Evolutionary conservation across 2,329 filamentous ascomycete genomes (phyloP), one percentile per base, ranked within the genome.

Genomic region (Fusarium sp.): DNA sequence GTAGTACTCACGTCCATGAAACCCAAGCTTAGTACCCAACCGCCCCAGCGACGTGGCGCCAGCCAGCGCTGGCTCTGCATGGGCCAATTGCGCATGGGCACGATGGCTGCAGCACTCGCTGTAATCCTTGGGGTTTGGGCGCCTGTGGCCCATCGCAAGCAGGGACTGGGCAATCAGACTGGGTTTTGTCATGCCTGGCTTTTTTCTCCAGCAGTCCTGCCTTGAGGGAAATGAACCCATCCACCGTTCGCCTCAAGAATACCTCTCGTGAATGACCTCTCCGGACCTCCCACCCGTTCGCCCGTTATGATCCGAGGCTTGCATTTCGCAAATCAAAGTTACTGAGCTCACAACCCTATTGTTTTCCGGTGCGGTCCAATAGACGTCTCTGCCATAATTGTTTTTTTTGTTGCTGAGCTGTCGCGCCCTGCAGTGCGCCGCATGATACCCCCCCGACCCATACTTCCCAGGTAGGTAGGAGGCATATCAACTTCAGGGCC

Each of bases 31-130:
- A 15, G 16, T 35, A 28, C 42, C 44, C 44, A 47, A 47, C 44
- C 44, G 72, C 73, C 73, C 66, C 72, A 56, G 76, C 77, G 74
- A 79, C 76, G 77, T 79, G 77, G 78, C 78, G 74, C 72, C 75
- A 73, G 65, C 72, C 71, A 73, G 62, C 68, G 70, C 63, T 64
- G 62, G 63, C 63, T 63, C 61, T 69, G 70, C 72, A 65, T 75
- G 70, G 75, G 76, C 78, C 78, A 80, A 80, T 80, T 77, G 74
- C 66, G 61, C 71, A 69, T 73, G 71, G 68, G 77, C 78, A 78
- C 76, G 75, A 78, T 70, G n/a, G n/a, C n/a, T n/a, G 71, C 71
- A 71, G 67, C 60, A 47, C 36, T 62, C 59, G 54, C 70, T 73
- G 58, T 71, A 67, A 74, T 69, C 67, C 67, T 59, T 72, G 63